Base-by-base conservation (phyloP, 2,329 filamentous ascomycete genomes). In the Emmonsiellopsis sp. region DNA sequence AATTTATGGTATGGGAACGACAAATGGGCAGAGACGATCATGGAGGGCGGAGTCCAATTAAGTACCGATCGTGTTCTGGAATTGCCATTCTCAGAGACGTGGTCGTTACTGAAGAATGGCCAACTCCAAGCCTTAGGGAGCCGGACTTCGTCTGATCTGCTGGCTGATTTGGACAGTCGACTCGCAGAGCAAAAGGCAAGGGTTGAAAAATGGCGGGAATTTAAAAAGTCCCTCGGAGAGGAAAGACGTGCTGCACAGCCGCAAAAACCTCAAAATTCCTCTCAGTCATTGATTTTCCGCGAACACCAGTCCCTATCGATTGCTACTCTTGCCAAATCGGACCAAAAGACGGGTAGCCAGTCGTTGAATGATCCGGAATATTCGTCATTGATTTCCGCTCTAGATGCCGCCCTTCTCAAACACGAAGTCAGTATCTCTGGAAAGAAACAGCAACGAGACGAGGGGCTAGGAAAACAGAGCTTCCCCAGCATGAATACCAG, bases 1-100 rank as follows among this genome's bases (percentile, higher is more conserved):
- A 76, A 79, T 1, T 88, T 89, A 59, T 95, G 90, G 90, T 76
- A 87, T 11, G 90, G 89, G 1, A 82, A 85, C 62, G 80, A 85
- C 55, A 79, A 81, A 53, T 92, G 89, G 85, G 78, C 88, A 61
- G 79, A 88, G 47, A 76, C 81, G 2, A 71, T 95, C 16, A 66
- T 93, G 0, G 76, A 84, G 50, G 87, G 87, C 1, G 84, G 88
- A 45, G 73, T 75, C 16, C 73, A 73, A 7, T 70, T 75, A 2
- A 73, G 73, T 30, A 79, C 75, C 34, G 85, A 87, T 56, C 78
- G 76, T 0, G 73, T 93, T n/a, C 66, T 95, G 11, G 78, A 78
- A 2, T 77, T 78, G 37, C 75, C 81, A 0, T 93, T 91, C 58
- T 80, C 87, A 32, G 75, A 81, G 7, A 80, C 93, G 1, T 94